A percentile compares a stretch with the other conserved stretches of the same genome.
These are phyloP conservation scores for Myriangium duriaei DNA, from an alignment of 2,329 filamentous ascomycete genomes.

Conservation along the genomic window DNA sequence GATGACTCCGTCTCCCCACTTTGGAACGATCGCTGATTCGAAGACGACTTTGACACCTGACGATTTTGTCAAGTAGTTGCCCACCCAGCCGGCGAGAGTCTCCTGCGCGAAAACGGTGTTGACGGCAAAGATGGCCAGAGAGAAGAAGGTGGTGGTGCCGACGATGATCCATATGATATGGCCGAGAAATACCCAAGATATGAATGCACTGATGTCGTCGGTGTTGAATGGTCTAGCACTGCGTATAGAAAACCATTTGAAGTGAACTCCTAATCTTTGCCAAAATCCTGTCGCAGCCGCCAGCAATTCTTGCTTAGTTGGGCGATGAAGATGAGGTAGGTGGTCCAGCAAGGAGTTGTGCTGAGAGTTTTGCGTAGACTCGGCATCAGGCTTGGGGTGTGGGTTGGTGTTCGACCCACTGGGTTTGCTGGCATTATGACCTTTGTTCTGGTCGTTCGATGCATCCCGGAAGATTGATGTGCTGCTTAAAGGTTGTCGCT, in stretches of 20 bases:
- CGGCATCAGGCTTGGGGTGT: background rate
- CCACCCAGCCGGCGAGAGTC: constrained; percentile 83
- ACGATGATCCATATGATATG: constrained; percentile 94
- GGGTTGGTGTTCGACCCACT: background rate
- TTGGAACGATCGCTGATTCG: constrained; percentile 93
- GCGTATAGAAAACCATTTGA: constrained; percentile 96
- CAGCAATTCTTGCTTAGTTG: constrained; percentile 85
- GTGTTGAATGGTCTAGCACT: constrained; percentile 89
- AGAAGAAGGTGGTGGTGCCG: constrained; percentile 95
- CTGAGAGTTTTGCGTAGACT: constrained; percentile 5
- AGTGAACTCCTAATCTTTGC: constrained; percentile 76
- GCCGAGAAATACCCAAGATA: constrained; percentile 88
- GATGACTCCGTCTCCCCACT: constrained; percentile 90
- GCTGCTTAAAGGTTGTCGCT: background rate
- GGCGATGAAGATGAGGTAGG: constrained; percentile 60
- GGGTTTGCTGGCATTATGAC: constrained; percentile 1
- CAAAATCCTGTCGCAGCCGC: constrained; percentile 87
- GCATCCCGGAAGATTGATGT: background rate
- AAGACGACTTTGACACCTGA: constrained; percentile 91
- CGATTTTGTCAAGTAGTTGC: constrained; percentile 88
- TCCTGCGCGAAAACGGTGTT: constrained; percentile 98
- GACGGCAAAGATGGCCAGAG: constrained; percentile 74
- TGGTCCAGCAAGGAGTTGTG: constrained; percentile 38
- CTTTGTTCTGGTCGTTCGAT: background rate
- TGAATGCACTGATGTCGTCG: constrained; percentile 91